These are phyloP conservation scores for Tricholoma sp. DNA, from an alignment of 768 basidiomycete species.

Conservation along the genomic window DNA sequence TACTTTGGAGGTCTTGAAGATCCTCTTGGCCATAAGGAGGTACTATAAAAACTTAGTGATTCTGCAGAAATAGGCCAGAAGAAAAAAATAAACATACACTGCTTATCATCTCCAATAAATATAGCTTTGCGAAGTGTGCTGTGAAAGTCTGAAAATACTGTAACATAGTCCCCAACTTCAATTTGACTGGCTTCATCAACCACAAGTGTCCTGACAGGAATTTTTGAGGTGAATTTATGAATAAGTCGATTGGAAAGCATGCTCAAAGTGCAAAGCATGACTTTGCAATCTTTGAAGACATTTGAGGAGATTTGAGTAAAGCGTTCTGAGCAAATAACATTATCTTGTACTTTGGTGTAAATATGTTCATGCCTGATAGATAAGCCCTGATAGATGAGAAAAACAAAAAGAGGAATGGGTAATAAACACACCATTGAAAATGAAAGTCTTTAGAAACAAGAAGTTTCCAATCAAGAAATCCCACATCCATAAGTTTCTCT, in stretches of 20 bases:
- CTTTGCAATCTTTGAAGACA: slow-evolving; percentile 36
- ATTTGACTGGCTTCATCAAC: slow-evolving; percentile 69
- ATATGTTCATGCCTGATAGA: slow-evolving; percentile 75
- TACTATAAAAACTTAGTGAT: slow-evolving; percentile 38
- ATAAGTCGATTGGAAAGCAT: slow-evolving; percentile 56
- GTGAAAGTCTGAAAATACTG: slow-evolving; percentile 34
- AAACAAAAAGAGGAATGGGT: background rate
- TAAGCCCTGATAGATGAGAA: background rate
- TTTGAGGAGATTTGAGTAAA: slow-evolving; percentile 21
- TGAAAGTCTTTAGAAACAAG: slow-evolving; percentile 69
- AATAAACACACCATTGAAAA: slow-evolving; percentile 47
- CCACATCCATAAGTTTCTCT: slow-evolving; percentile 59
- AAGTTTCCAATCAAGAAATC: slow-evolving; percentile 54
- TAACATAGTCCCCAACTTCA: slow-evolving; percentile 48
- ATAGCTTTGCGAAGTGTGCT: slow-evolving; percentile 43
- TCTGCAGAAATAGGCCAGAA: slow-evolving; percentile 1
- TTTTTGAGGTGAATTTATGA: slow-evolving; percentile 25
- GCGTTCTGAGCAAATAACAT: slow-evolving; percentile 48
- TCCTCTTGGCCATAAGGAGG: slow-evolving; percentile 78
- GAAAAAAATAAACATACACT: slow-evolving; percentile 34
- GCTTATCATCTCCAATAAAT: slow-evolving; percentile 66
- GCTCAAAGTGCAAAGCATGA: slow-evolving; percentile 71
- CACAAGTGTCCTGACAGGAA: slow-evolving; percentile 46
- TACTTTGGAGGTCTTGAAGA: slow-evolving; percentile 57
- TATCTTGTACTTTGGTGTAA: slow-evolving; percentile 42